phyloP scores from a whole-genome alignment of 208 protist species.

The Crithidia thermophila region DNA sequence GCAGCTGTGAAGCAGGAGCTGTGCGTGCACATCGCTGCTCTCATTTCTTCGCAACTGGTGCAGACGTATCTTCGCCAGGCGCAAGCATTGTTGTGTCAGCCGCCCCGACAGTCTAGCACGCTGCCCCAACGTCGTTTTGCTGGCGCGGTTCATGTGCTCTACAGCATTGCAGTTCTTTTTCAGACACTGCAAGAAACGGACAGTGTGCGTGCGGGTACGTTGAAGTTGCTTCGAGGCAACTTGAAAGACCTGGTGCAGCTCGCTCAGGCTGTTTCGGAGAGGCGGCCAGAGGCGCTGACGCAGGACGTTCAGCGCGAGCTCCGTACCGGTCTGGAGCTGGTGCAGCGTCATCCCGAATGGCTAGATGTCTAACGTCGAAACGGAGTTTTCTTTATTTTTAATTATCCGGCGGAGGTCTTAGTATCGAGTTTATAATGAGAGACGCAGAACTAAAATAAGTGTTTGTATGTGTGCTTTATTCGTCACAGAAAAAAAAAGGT shows the following conservation, averaged over 20 bases:
- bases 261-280: conserved; percentile 6
- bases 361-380: neutral
- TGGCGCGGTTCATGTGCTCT: conserved; percentile 11
- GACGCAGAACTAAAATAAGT: too few relatives aligned
- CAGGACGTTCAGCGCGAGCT: conserved; percentile 13
- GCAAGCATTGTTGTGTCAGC: neutral
- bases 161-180: conserved; percentile 12
- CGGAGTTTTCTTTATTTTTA: neutral
- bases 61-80: conserved; percentile 1
- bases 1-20: conserved; percentile 1
- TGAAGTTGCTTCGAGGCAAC: neutral
- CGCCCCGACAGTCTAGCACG: too few relatives aligned
- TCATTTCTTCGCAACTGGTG: neutral
- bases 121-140: neutral
- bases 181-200: too few relatives aligned
- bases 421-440: too few relatives aligned
- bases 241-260: conserved; percentile 5
- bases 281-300: neutral
- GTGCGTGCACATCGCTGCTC: neutral
- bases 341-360: conserved; percentile 25
- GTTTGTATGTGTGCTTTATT: too few relatives aligned
- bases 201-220: neutral
- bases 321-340: neutral
- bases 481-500: too few relatives aligned
- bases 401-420: conserved; percentile 9